Conservation (phyloP, 164 flowering plant species). For the Cinnamomum micranthum region DNA sequence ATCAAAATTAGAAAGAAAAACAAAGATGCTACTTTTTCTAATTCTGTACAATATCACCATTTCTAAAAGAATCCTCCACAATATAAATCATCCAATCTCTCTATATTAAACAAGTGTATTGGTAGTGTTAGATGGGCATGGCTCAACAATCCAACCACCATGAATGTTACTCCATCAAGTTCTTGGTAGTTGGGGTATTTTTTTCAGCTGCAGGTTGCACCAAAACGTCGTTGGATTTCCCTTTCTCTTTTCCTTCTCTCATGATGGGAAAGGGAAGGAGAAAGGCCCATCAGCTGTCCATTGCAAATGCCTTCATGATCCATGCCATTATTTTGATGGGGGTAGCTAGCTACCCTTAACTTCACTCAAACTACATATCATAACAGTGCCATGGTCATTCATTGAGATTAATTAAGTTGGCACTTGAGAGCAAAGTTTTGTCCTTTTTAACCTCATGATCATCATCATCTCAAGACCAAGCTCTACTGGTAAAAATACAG, state of each 20-base stretch:
- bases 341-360: neutral
- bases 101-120: neutral
- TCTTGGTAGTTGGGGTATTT: conserved; percentile 4
- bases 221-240: conserved; percentile 6
- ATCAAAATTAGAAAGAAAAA: no score
- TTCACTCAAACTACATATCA: neutral
- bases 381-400: neutral
- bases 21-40: no score
- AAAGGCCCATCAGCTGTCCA: neutral
- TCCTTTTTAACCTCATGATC: neutral
- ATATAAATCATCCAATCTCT: no score
- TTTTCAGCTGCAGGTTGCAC: conserved; percentile 3
- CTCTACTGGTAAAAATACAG: neutral
- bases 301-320: neutral
- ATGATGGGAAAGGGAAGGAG: neutral
- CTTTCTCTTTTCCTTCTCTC: neutral
- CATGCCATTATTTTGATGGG: neutral
- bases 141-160: conserved; percentile 9
- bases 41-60: no score
- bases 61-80: no score
- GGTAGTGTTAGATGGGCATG: neutral
- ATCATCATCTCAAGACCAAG: neutral
- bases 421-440: neutral
- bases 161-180: conserved; percentile 1
- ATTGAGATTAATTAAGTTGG: no score